Evolutionary conservation across 2,329 filamentous ascomycete genomes (phyloP), one percentile per base, ranked within the genome.

Genomic region (Alternaria consortialis): DNA sequence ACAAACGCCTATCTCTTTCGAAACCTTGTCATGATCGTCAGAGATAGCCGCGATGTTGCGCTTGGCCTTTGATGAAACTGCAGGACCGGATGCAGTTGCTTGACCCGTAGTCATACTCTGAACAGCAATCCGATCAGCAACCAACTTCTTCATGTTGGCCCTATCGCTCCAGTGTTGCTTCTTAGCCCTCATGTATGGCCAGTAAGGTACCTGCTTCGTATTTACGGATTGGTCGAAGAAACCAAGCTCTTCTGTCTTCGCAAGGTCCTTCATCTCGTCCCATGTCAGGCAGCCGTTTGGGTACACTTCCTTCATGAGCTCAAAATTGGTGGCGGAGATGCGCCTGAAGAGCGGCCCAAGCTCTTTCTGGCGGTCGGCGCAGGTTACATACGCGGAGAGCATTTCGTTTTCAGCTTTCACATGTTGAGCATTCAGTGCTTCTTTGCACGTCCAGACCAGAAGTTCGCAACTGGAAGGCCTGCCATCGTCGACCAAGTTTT

Each of bases 251-350:
- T 55, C 15, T 7, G 9, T 11, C 40, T 15, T 36, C 7, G 23
- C 53, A 5, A 55, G 23, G 5, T 39, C 31, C 7, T 34, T 44
- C 53, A 39, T 55, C 2, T 55, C 53, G 7, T 47, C 42, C 53
- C 53, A 39, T n/a, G 40, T 25, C 40, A 55, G 32, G 40, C 31
- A 32, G 11, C 52, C 52, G 8, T n/a, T 31, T 9, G 20, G 31
- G 25, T 34, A 8, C 5, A 34, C 12, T 20, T 48, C 20, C 7
- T 6, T 39, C 23, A 25, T 13, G 15, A 48, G 31, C 2, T 2
- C 6, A 11, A 34, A n/a, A 20, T 48, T 25, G 2, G 29, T 34
- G 7, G 17, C 29, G 7, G 31, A 13, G 13, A 48, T 48, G 12
- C 17, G 11, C 25, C 12, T 15, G 12, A 48, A 48, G 12, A 48